These are phyloP conservation scores for Melastoma malabathricum DNA, from an alignment of 345 rosid species.

Conservation along the genomic window DNA sequence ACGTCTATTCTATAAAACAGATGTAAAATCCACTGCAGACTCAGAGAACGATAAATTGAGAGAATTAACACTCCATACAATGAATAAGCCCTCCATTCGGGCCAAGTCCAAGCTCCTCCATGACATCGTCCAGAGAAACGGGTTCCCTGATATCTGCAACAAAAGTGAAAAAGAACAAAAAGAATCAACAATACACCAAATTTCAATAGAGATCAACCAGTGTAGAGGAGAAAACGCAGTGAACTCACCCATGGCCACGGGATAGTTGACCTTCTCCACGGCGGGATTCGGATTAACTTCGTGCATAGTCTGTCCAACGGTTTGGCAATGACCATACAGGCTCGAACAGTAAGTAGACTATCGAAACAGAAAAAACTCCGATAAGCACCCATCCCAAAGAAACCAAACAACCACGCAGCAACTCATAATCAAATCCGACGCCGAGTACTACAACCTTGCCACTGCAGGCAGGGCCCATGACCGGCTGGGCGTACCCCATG, in stretches of 20 bases:
- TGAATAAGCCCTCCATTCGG: conserved; percentile 86
- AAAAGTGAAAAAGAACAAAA: neutral
- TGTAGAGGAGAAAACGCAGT: neutral
- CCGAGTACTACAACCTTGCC: conserved; percentile 40
- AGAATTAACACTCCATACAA: conserved; percentile 92
- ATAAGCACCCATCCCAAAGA: neutral
- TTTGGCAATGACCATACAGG: conserved; percentile 56
- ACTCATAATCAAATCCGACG: neutral
- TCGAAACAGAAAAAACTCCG: neutral
- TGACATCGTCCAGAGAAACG: conserved; percentile 77
- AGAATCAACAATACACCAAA: conserved; percentile 1
- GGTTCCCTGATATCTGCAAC: conserved; percentile 79
- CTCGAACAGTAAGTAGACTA: conserved; percentile 93
- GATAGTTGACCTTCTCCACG: conserved; percentile 81
- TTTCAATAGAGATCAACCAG: neutral
- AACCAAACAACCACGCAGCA: neutral
- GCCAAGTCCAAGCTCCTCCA: conserved; percentile 82
- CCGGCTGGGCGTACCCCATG: conserved; percentile 87
- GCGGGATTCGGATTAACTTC: conserved; percentile 87
- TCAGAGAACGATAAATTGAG: neutral
- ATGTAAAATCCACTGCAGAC: neutral
- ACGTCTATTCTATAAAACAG: too few relatives aligned
- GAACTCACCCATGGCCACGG: conserved; percentile 69
- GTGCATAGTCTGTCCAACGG: conserved; percentile 46
- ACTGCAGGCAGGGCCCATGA: conserved; percentile 77